A percentile compares a stretch with the other conserved stretches of the same genome.
phyloP scores from a whole-genome alignment of 176 grass and related monocot genomes.

The Alopecurus myosuroides region DNA sequence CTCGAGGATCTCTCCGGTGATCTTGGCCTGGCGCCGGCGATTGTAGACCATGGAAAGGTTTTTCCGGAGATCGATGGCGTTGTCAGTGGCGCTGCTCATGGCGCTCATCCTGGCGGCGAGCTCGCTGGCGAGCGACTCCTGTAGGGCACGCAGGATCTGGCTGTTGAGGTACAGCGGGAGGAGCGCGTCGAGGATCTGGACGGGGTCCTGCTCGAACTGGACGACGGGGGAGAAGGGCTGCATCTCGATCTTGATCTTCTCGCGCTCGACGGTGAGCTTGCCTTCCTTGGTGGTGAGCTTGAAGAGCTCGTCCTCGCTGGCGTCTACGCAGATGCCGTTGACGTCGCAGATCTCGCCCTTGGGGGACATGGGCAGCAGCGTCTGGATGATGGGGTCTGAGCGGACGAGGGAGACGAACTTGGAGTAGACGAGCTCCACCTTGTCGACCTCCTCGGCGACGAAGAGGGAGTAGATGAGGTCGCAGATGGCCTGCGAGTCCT shows the following conservation, averaged over 20 bases:
- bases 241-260: slow-evolving; percentile 64
- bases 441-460: slow-evolving; percentile 84
- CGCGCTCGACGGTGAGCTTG: slow-evolving; percentile 75
- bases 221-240: slow-evolving; percentile 65
- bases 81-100: slow-evolving; percentile 82
- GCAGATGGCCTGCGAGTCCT: slow-evolving; percentile 81
- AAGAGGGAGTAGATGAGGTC: slow-evolving; percentile 87
- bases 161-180: slow-evolving; percentile 92
- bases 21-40: slow-evolving; percentile 76
- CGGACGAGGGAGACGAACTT: slow-evolving; percentile 78
- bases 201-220: slow-evolving; percentile 92
- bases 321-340: slow-evolving; percentile 75
- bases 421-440: slow-evolving; percentile 91
- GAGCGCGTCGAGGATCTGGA: slow-evolving; percentile 84
- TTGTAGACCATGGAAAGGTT: slow-evolving; percentile 61
- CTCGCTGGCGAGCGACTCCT: slow-evolving; percentile 86
- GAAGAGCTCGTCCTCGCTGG: slow-evolving; percentile 80
- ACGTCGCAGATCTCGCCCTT: slow-evolving; percentile 87
- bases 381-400: slow-evolving; percentile 88
- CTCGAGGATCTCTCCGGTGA: slow-evolving; percentile 90
- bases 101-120: slow-evolving; percentile 84
- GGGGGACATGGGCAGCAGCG: slow-evolving; percentile 80
- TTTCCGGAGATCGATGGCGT: slow-evolving; percentile 59
- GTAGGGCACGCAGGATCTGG: slow-evolving; percentile 76
- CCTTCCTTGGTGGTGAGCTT: slow-evolving; percentile 90